Conservation (phyloP, 345 rosid species). For the Punica granatum region DNA sequence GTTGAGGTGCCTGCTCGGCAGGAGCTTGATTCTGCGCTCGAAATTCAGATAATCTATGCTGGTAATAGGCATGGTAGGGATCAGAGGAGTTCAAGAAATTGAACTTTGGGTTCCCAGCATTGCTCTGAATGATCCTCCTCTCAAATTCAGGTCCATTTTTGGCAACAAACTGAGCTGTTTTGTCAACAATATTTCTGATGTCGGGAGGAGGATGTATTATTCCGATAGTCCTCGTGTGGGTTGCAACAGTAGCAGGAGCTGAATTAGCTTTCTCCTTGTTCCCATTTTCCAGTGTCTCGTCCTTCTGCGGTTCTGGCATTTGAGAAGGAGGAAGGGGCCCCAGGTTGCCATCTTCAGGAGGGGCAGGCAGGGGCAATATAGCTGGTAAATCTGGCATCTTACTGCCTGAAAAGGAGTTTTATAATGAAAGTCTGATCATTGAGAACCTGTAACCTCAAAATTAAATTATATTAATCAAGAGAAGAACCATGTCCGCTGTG, state of each 20-base stretch:
- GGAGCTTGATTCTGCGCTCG: conserved; percentile 52
- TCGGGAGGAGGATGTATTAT: conserved; percentile 86
- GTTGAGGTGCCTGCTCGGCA: conserved; percentile 24
- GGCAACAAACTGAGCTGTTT: conserved; percentile 67
- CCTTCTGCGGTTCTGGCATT: conserved; percentile 32
- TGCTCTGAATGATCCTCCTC: conserved; percentile 55
- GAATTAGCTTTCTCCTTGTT: conserved; percentile 31
- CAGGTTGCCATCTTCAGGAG: conserved; percentile 55
- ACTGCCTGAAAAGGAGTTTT: no score
- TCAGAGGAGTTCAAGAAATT: conserved; percentile 56
- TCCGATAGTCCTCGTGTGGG: conserved; percentile 76
- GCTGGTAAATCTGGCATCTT: conserved; percentile 44
- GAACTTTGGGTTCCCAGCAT: conserved; percentile 65
- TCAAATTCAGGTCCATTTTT: conserved; percentile 79
- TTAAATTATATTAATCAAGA: no score
- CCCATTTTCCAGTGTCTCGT: conserved; percentile 31
- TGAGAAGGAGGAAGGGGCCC: conserved; percentile 59
- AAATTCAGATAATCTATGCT: conserved; percentile 60
- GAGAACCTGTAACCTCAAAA: no score
- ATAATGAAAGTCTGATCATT: no score
- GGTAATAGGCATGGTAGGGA: conserved; percentile 78
- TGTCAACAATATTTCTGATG: conserved; percentile 72
- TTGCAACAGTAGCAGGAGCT: conserved; percentile 45
- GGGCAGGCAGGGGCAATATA: conserved; percentile 74
- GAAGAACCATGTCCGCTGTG: no score